Conservation (phyloP, 2,329 filamentous ascomycete species). For the Bipolaris gigantea region DNA sequence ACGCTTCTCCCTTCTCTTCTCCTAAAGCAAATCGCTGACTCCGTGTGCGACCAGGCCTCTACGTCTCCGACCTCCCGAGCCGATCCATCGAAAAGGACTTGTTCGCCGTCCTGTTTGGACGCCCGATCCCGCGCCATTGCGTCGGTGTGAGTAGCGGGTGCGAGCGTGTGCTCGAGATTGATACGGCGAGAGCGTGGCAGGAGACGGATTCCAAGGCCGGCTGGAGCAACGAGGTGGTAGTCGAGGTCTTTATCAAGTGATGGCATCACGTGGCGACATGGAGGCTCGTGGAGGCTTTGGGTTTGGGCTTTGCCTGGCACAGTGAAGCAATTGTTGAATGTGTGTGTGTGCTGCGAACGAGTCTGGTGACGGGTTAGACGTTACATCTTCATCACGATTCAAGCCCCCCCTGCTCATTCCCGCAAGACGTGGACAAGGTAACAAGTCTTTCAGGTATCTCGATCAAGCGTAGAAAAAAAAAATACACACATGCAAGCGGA, state of each 20-base stretch:
- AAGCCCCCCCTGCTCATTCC: too few species aligned
- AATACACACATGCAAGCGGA: neutral
- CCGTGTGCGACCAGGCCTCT: too few species aligned
- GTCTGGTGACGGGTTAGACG: too few species aligned
- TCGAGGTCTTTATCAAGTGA: slow-evolving; percentile 40
- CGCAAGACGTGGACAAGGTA: neutral
- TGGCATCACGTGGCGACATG: too few species aligned
- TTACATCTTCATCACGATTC: too few species aligned
- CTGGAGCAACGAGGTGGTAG: slow-evolving; percentile 66
- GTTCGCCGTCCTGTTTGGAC: slow-evolving; percentile 73
- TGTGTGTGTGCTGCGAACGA: too few species aligned
- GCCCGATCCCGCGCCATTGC: slow-evolving; percentile 67
- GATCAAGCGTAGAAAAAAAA: neutral
- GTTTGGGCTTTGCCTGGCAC: neutral
- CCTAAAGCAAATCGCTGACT: too few species aligned
- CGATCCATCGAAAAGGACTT: slow-evolving; percentile 66
- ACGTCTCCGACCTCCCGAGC: slow-evolving; percentile 68
- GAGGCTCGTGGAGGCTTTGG: too few species aligned
- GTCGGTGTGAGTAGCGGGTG: slow-evolving; percentile 61
- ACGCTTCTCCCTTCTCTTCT: too few species aligned
- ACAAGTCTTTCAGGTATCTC: slow-evolving; percentile 3
- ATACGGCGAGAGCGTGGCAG: slow-evolving; percentile 76
- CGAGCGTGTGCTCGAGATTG: slow-evolving; percentile 70
- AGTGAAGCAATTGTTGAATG: too few species aligned
- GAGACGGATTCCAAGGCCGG: slow-evolving; percentile 69